Evolutionary conservation across 1,284 basidiomycete genomes (phyloP), one percentile per base, ranked within the genome.

Genomic region (Wallemia mellicola): DNA sequence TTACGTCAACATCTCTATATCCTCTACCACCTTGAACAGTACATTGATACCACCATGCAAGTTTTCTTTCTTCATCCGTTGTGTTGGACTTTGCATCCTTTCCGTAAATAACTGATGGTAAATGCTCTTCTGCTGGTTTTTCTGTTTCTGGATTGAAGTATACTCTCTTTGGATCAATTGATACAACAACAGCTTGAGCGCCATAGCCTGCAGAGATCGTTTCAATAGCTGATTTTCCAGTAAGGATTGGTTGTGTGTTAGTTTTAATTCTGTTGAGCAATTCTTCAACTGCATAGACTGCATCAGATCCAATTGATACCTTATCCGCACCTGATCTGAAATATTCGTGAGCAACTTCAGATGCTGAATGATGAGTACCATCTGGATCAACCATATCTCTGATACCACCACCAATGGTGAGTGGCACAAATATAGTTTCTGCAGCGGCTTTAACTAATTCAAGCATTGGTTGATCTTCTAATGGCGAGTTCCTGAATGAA

Each of bases 301-400:
- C 92, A 66, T 98, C 92, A 30, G 82, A 85, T 19, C 91, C 92
- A 67, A 98, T 89, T 66, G 84, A 91, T 54, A 94, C 88, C 74
- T 95, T 99, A 74, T 99, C 94, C 2, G 94, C 94, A 1, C 94
- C 94, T 1, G 86, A 87, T 55, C 94, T 81, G 73, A 99, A 99
- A 72, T 99, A 98, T 15, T 82, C 80, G 7, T 86, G 84, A 1
- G 94, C 94, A 54, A 98, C 92, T 70, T 98, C 89, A 60, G 94
- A 76, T 25, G 94, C 94, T 22, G 79, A 76, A 62, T 80, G 81
- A 58, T 73, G 72, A 2, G 89, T 94, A 30, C 92, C 92, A 69
- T 98, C 92, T 0, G 94, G 94, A 68, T 99, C 94, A 64, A 86
- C 75, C 11, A 81, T 83, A 71, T 96, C 91, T 71, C 89, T 92